These are phyloP conservation scores for Coniochaeta sp. DNA, from an alignment of 2,329 filamentous ascomycete genomes.

Conservation along the genomic window DNA sequence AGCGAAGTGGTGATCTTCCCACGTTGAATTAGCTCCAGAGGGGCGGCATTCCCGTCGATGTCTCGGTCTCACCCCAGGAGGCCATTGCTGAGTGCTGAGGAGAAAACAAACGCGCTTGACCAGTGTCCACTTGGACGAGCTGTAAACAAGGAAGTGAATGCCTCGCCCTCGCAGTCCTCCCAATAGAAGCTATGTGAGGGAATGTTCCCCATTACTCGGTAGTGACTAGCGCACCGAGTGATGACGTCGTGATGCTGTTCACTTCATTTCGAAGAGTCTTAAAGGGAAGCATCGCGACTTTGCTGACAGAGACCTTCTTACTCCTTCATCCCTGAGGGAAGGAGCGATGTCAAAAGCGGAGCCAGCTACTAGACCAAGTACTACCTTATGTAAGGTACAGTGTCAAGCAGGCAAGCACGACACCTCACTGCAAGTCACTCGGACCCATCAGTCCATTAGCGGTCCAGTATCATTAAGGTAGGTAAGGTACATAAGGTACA, in stretches of 20 bases:
- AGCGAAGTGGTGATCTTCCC: neutral
- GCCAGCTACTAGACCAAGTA: too few species aligned
- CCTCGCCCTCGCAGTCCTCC: neutral
- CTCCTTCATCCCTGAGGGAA: neutral
- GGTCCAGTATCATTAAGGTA: too few species aligned
- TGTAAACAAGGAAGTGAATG: neutral
- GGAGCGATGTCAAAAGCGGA: neutral
- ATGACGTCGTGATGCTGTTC: neutral
- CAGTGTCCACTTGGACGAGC: neutral
- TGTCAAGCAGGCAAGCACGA: too few species aligned
- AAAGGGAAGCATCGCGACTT: neutral
- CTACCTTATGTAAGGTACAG: too few species aligned
- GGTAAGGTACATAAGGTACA: too few species aligned
- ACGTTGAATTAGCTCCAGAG: neutral
- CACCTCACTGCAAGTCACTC: too few species aligned
- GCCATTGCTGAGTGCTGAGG: neutral
- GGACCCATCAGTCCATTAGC: too few species aligned
- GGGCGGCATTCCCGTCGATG: constrained; percentile 5
- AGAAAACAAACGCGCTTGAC: neutral
- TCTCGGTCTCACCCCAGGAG: constrained; percentile 5
- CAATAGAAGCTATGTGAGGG: neutral
- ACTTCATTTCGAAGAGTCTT: neutral
- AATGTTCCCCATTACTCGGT: neutral
- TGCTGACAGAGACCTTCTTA: neutral
- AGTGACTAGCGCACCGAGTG: neutral